phyloP scores from a whole-genome alignment of 2,329 filamentous ascomycete genomes.

The Paraconiothyrium sp. region DNA sequence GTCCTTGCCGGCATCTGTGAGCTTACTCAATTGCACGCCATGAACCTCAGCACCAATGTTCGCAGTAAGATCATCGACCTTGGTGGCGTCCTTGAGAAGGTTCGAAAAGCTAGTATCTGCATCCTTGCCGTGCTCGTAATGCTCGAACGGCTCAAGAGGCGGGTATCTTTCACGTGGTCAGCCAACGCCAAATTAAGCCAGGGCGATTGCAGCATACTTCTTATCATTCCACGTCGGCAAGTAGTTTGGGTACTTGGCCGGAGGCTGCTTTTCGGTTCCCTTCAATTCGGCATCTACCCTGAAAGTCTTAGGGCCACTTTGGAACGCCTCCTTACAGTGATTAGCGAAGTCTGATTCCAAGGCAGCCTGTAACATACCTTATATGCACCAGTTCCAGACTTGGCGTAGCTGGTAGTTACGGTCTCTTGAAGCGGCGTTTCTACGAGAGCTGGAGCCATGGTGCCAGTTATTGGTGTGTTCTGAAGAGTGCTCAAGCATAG shows the following conservation, averaged over 20 bases:
- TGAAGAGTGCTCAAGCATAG: neutral
- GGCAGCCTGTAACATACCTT: constrained; percentile 16
- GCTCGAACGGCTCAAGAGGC: constrained; percentile 74
- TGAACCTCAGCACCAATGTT: constrained; percentile 77
- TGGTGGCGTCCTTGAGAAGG: constrained; percentile 64
- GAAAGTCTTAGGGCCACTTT: constrained; percentile 53
- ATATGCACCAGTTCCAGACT: constrained; percentile 47
- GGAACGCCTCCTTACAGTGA: constrained; percentile 53
- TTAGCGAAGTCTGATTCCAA: constrained; percentile 1
- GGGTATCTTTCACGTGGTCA: constrained; percentile 60
- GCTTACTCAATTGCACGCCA: constrained; percentile 75
- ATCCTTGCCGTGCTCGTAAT: constrained; percentile 79
- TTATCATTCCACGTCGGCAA: constrained; percentile 75
- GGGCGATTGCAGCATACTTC: constrained; percentile 24
- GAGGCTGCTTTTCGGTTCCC: constrained; percentile 62
- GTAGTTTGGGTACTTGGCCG: constrained; percentile 75
- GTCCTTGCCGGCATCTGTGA: constrained; percentile 75
- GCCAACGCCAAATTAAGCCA: neutral
- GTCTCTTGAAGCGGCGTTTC: constrained; percentile 42
- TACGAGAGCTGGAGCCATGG: constrained; percentile 57
- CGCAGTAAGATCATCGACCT: constrained; percentile 72
- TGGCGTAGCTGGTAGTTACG: constrained; percentile 30
- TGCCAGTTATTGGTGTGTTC: constrained; percentile 6
- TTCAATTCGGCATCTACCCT: constrained; percentile 63
- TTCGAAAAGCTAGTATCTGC: constrained; percentile 76